phyloP scores from a whole-genome alignment of 768 basidiomycete genomes.

The Saitozyma sp. region DNA sequence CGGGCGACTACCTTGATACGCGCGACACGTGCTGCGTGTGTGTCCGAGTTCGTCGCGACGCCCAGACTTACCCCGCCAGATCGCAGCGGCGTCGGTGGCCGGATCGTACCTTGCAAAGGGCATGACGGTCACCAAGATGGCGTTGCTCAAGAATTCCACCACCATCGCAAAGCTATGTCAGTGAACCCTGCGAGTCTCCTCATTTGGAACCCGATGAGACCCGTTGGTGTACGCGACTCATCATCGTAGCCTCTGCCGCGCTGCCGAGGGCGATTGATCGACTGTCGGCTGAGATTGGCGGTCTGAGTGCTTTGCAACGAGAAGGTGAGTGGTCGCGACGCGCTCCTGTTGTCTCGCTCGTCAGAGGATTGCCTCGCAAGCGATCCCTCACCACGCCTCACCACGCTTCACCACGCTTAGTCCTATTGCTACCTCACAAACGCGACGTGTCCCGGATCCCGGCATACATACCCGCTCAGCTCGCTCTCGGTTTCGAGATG shows the following conservation, averaged over 20 bases:
- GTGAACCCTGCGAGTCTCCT: not conserved
- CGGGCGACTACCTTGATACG: not conserved
- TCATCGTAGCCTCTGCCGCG: conserved; percentile 29
- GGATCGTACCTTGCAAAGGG: conserved; percentile 40
- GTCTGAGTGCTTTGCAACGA: conserved; percentile 40
- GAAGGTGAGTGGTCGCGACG: conserved; percentile 31
- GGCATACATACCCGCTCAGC: too few relatives aligned
- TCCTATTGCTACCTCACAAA: too few relatives aligned
- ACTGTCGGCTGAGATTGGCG: conserved; percentile 41
- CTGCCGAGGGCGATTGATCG: conserved; percentile 44
- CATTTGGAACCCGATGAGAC: too few relatives aligned
- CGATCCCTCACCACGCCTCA: too few relatives aligned
- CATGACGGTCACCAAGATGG: conserved; percentile 32
- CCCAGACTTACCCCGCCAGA: conserved; percentile 2
- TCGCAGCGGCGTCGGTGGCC: conserved; percentile 31
- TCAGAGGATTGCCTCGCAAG: too few relatives aligned
- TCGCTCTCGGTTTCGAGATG: too few relatives aligned
- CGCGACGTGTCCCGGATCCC: too few relatives aligned
- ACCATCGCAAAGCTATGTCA: conserved; percentile 44
- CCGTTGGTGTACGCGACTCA: too few relatives aligned
- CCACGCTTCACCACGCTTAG: too few relatives aligned
- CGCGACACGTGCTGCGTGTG: too few relatives aligned
- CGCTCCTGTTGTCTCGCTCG: not conserved
- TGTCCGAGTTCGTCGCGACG: not conserved
- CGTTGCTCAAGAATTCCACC: conserved; percentile 35